A percentile compares a stretch with the other conserved stretches of the same genome.
These are phyloP conservation scores for Calonectria pseudoturangicola DNA, from an alignment of 2,329 filamentous ascomycete species.

Conservation along the genomic window DNA sequence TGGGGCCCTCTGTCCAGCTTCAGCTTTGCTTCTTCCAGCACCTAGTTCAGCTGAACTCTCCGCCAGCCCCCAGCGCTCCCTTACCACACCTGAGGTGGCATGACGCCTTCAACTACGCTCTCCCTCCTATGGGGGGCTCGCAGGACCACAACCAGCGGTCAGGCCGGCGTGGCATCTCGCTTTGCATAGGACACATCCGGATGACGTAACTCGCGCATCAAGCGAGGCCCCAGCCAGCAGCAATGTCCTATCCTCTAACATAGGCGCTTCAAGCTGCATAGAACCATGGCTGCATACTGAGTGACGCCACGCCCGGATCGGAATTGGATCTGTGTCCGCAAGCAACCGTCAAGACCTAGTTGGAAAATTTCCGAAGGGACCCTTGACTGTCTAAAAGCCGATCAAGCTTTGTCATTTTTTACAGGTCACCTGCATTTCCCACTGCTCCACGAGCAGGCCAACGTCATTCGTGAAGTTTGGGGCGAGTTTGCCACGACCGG, in stretches of 20 bases:
- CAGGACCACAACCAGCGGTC: conserved; percentile 31
- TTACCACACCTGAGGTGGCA: conserved; percentile 8
- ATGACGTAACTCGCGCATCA: conserved; percentile 14
- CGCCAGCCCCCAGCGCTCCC: conserved; percentile 11
- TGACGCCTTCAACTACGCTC: conserved; percentile 4
- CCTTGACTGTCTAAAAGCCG: conserved; percentile 38
- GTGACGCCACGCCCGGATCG: conserved; percentile 44
- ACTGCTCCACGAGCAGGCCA: conserved; percentile 21
- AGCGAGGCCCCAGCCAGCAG: conserved; percentile 1
- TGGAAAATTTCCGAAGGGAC: conserved; percentile 50
- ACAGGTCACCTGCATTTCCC: conserved; percentile 31
- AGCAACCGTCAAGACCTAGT: conserved; percentile 33
- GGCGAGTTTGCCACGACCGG: conserved; percentile 13
- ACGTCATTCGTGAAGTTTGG: conserved; percentile 32
- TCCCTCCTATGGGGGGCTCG: conserved; percentile 1
- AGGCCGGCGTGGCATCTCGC: conserved; percentile 25
- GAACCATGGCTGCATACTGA: conserved; percentile 30
- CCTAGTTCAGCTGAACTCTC: conserved; percentile 13
- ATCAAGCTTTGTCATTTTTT: conserved; percentile 40
- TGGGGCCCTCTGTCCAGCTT: not conserved
- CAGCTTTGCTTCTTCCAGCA: conserved; percentile 24
- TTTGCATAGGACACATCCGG: not conserved
- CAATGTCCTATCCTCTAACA: conserved; percentile 7
- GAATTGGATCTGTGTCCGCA: conserved; percentile 47
- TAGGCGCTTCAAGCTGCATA: conserved; percentile 27